phyloP scores from a whole-genome alignment of 495 filamentous ascomycete genomes.

The Oleoguttula mirabilis region DNA sequence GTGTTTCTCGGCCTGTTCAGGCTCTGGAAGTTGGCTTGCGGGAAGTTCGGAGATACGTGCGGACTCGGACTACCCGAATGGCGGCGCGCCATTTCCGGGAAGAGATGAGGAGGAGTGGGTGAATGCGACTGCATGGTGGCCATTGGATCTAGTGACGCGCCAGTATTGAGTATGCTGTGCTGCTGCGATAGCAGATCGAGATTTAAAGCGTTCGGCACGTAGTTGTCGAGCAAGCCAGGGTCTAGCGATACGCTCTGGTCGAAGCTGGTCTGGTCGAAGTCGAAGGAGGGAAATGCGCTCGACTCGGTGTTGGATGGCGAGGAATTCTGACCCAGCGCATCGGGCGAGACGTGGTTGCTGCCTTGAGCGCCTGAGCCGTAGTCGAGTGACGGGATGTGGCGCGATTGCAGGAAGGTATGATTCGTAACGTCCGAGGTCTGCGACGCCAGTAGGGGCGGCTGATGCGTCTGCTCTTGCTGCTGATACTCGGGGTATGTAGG shows the following conservation, averaged over 20 bases:
- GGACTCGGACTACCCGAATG: conserved; percentile 26
- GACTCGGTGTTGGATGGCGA: conserved; percentile 18
- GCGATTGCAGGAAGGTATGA: conserved; percentile 21
- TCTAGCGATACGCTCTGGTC: conserved; percentile 26
- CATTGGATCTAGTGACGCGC: conserved; percentile 46
- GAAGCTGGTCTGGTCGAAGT: conserved; percentile 21
- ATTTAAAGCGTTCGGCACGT: conserved; percentile 9
- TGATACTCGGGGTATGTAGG: conserved; percentile 1
- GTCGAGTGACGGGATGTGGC: conserved; percentile 3
- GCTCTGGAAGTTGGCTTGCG: conserved; percentile 44
- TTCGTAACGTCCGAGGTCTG: conserved; percentile 17
- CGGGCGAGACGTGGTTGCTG: conserved; percentile 25
- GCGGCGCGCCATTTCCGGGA: conserved; percentile 44
- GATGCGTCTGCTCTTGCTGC: conserved; percentile 19
- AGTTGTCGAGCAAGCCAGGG: conserved; percentile 22
- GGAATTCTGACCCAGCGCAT: conserved; percentile 22
- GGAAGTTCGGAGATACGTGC: conserved; percentile 40
- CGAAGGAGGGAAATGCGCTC: conserved; percentile 20
- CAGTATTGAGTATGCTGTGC: conserved; percentile 45
- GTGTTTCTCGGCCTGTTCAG: conserved; percentile 59
- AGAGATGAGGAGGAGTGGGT: conserved; percentile 57
- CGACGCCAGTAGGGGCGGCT: conserved; percentile 18
- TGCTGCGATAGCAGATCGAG: conserved; percentile 24
- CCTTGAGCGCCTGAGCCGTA: conserved; percentile 23
- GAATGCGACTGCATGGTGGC: conserved; percentile 56